Evolutionary conservation across 495 filamentous ascomycete species (phyloP).

Genomic region (Tuber calosporum): DNA sequence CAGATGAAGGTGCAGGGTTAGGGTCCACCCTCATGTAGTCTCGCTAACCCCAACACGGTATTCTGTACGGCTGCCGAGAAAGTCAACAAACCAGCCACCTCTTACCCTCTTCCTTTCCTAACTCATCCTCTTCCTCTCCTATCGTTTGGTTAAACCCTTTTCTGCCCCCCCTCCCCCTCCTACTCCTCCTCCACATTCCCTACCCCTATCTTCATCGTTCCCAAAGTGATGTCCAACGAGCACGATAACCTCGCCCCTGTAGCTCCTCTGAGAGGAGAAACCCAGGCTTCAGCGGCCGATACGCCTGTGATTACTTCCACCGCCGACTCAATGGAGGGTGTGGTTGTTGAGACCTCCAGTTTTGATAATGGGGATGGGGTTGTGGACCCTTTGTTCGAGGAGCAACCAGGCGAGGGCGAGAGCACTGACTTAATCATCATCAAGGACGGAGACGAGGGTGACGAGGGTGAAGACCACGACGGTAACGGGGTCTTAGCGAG

Average conservation of each 20-base stretch:
- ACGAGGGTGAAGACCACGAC: not conserved
- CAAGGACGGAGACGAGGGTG: not conserved
- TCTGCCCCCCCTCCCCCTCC: not conserved
- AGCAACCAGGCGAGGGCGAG: not conserved
- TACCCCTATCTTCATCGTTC: not conserved
- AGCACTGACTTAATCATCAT: constrained; percentile 1
- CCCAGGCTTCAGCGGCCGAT: not conserved
- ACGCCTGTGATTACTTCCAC: not conserved
- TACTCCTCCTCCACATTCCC: not conserved
- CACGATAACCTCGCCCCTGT: not conserved
- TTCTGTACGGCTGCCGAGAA: not conserved
- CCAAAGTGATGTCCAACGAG: not conserved
- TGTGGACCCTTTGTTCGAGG: constrained; percentile 3
- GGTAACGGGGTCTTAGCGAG: not conserved
- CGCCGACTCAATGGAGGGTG: constrained; percentile 1
- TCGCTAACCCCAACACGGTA: not conserved
- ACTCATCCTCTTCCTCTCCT: not conserved
- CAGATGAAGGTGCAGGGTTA: not conserved
- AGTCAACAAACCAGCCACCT: constrained; percentile 4
- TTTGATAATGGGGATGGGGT: constrained; percentile 2
- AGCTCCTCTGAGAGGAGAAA: not conserved
- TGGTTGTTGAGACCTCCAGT: not conserved
- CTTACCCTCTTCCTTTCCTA: not conserved
- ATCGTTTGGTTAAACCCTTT: not conserved
- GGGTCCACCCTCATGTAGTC: not conserved